Evolutionary conservation across 2,329 filamentous ascomycete genomes (phyloP).

Genomic region (Scolecobasidium constrictum): DNA sequence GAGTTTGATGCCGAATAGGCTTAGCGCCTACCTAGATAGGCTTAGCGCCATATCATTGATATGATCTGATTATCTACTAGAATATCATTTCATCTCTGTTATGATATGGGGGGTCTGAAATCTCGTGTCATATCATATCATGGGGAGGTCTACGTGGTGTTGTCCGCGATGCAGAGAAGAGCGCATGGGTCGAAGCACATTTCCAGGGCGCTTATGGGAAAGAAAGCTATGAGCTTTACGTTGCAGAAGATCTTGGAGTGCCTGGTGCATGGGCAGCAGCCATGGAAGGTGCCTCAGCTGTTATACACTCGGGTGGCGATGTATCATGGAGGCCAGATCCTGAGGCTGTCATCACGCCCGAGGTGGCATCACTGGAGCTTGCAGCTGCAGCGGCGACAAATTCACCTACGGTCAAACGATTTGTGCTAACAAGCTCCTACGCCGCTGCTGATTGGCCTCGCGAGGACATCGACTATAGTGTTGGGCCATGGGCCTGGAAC

Average conservation of each 20-base stretch:
- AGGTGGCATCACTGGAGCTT: slow-evolving; percentile 22
- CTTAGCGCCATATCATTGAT: too few relatives aligned
- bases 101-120: too few relatives aligned
- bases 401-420: slow-evolving; percentile 27
- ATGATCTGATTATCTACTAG: too few relatives aligned
- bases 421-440: slow-evolving; percentile 30
- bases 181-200: slow-evolving; percentile 21
- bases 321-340: slow-evolving; percentile 29
- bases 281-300: slow-evolving; percentile 19
- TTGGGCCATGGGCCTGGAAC: slow-evolving; percentile 27
- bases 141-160: too few relatives aligned
- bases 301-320: slow-evolving; percentile 32
- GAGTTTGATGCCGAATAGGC: too few relatives aligned
- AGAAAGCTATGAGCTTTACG: slow-evolving; percentile 19
- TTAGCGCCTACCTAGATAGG: too few relatives aligned
- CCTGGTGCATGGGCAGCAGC: too few relatives aligned
- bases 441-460: slow-evolving; percentile 23
- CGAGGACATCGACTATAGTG: slow-evolving; percentile 22
- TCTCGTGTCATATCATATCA: too few relatives aligned
- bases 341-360: slow-evolving; percentile 30
- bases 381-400: slow-evolving; percentile 28
- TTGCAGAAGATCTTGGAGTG: slow-evolving; percentile 22
- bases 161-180: slow-evolving; percentile 19
- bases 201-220: slow-evolving; percentile 18
- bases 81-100: too few relatives aligned